phyloP scores from a whole-genome alignment of 2,329 filamentous ascomycete species.

The Aureobasidium sp. region DNA sequence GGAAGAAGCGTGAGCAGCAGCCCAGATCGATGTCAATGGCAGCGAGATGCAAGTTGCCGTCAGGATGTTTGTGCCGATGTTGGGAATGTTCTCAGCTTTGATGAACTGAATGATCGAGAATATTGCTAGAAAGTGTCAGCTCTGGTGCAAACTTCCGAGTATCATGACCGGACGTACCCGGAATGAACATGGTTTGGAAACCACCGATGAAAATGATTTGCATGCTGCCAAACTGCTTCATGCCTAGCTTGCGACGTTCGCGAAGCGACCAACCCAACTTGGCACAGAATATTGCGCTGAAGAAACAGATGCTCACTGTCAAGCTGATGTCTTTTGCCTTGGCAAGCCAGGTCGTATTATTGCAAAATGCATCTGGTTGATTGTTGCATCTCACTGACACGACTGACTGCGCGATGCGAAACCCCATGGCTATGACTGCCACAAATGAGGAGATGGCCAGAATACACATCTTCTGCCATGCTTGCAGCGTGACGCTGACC shows the following conservation, averaged over 20 bases:
- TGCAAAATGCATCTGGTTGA: slow-evolving; percentile 14
- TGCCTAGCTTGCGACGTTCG: slow-evolving; percentile 49
- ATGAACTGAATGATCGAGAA: slow-evolving; percentile 54
- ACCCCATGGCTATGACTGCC: slow-evolving; percentile 45
- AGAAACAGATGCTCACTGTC: slow-evolving; percentile 53
- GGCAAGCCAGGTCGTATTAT: slow-evolving; percentile 20
- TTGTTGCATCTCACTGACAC: slow-evolving; percentile 34
- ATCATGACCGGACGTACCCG: slow-evolving; percentile 42
- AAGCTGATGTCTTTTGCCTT: slow-evolving; percentile 38
- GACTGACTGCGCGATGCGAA: slow-evolving; percentile 47
- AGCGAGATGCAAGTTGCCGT: slow-evolving; percentile 56
- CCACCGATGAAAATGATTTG: slow-evolving; percentile 62
- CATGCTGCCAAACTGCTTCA: slow-evolving; percentile 57
- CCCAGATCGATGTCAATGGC: slow-evolving; percentile 62
- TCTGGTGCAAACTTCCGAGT: neutral
- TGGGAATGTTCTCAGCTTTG: slow-evolving; percentile 35
- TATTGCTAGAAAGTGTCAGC: slow-evolving; percentile 40
- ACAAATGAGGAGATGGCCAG: slow-evolving; percentile 43
- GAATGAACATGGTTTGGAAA: slow-evolving; percentile 58
- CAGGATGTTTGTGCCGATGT: slow-evolving; percentile 49
- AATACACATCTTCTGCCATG: slow-evolving; percentile 40
- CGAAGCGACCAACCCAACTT: slow-evolving; percentile 55
- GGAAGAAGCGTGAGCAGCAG: slow-evolving; percentile 33
- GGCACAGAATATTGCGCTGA: slow-evolving; percentile 53
- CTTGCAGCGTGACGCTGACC: slow-evolving; percentile 46